phyloP scores from a whole-genome alignment of 148 eudicot genomes.

The Salicornia ramosissima region DNA sequence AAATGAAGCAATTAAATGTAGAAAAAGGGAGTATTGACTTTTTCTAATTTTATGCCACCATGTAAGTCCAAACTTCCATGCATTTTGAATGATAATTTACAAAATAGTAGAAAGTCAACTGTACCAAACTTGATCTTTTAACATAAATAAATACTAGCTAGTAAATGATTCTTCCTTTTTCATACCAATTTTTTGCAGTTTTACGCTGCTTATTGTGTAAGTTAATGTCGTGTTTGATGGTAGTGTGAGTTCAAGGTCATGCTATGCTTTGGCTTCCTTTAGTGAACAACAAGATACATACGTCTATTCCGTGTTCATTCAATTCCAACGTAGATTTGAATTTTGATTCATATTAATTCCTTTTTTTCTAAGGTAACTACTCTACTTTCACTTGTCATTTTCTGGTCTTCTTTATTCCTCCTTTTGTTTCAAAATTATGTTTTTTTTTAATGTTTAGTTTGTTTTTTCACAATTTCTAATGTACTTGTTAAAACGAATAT shows the following conservation, averaged over 20 bases:
- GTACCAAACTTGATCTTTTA: slow-evolving; percentile 10
- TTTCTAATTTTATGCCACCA: slow-evolving; percentile 21
- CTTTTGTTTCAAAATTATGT: no score
- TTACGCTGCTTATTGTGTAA: slow-evolving; percentile 23
- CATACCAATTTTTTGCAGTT: slow-evolving; percentile 25
- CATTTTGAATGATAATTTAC: background rate
- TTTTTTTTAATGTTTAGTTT: no score
- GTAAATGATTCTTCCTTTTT: slow-evolving; percentile 15
- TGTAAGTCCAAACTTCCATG: slow-evolving; percentile 7
- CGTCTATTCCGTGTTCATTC: slow-evolving; percentile 25
- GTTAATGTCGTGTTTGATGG: slow-evolving; percentile 6
- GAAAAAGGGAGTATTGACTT: no score
- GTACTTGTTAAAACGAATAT: no score
- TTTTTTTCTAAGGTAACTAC: slow-evolving; percentile 25
- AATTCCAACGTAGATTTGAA: background rate
- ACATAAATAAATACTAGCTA: slow-evolving; percentile 23
- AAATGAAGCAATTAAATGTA: no score
- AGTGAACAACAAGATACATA: slow-evolving; percentile 36
- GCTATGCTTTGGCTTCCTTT: slow-evolving; percentile 34
- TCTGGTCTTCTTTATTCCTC: background rate
- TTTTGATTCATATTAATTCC: slow-evolving; percentile 23
- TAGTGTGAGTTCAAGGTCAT: slow-evolving; percentile 18
- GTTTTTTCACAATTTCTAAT: no score
- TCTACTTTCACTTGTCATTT: slow-evolving; percentile 18
- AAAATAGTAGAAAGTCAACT: slow-evolving; percentile 39